A percentile compares a stretch with the other conserved stretches of the same genome.
Conservation (phyloP, 75 land plant genomes). For the Pinus albicaulis region DNA sequence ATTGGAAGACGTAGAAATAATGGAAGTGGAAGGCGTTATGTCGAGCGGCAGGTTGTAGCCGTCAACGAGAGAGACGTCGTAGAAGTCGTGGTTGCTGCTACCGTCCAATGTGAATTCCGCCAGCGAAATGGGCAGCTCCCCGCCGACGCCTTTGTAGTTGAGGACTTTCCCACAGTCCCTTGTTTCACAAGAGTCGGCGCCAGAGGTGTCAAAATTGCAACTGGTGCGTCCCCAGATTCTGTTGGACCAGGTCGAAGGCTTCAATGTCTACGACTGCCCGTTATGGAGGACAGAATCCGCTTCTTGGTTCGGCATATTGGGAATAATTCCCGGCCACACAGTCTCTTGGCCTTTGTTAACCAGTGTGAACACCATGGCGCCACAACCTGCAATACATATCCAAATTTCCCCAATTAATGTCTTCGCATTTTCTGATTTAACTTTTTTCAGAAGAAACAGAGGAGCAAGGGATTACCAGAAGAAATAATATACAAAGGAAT, state of each 20-base stretch:
- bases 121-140: constrained; percentile 61
- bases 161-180: constrained; percentile 55
- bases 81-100: constrained; percentile 41
- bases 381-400: background rate
- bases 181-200: constrained; percentile 29
- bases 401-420: too few species aligned
- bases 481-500: too few species aligned
- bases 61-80: constrained; percentile 61
- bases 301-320: constrained; percentile 21
- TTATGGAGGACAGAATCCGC: constrained; percentile 53
- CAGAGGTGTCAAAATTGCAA: constrained; percentile 48
- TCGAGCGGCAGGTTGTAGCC: constrained; percentile 55
- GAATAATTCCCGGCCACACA: constrained; percentile 59
- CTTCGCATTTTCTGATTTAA: too few species aligned
- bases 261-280: constrained; percentile 21
- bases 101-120: constrained; percentile 76
- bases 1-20: too few species aligned
- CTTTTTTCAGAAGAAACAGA: too few species aligned
- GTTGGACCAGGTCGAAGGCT: constrained; percentile 44
- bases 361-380: constrained; percentile 36
- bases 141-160: constrained; percentile 34
- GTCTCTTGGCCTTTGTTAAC: constrained; percentile 48
- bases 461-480: too few species aligned
- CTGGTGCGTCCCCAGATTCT: constrained; percentile 81
- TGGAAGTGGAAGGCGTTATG: background rate